Conservation (phyloP, 164 flowering plant genomes). For the Stephania cephalantha region DNA sequence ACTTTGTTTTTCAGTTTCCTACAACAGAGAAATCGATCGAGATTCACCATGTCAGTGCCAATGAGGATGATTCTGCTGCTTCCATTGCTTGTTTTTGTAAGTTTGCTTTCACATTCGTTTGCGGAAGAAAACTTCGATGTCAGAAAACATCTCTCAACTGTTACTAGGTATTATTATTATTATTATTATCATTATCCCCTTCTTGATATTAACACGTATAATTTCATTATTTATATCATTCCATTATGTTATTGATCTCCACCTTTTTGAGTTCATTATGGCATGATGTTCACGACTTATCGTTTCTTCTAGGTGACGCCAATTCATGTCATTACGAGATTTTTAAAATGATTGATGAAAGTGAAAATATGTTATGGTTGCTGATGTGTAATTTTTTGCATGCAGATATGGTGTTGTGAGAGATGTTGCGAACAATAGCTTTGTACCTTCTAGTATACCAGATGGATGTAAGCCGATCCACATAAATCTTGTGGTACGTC, state of each 20-base stretch:
- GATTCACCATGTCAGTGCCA: constrained; percentile 9
- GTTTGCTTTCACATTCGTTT: constrained; percentile 1
- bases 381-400: background rate
- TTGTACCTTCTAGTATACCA: constrained; percentile 38
- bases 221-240: no score
- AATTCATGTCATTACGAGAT: no score
- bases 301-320: background rate
- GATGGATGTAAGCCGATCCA: constrained; percentile 66
- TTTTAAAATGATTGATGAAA: no score
- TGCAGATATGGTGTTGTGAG: constrained; percentile 56
- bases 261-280: background rate
- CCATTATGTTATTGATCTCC: no score
- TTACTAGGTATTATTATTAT: constrained; percentile 23
- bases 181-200: background rate
- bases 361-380: background rate
- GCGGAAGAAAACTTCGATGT: constrained; percentile 33
- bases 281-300: background rate
- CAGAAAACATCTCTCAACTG: constrained; percentile 39
- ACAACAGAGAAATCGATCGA: no score
- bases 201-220: no score
- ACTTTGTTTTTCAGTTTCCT: no score
- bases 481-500: constrained; percentile 40
- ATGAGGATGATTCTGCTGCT: background rate
- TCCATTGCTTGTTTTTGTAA: background rate
- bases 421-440: constrained; percentile 32